These are phyloP conservation scores for Oryza australiensis DNA, from an alignment of 176 grass and related monocot species.

Conservation along the genomic window DNA sequence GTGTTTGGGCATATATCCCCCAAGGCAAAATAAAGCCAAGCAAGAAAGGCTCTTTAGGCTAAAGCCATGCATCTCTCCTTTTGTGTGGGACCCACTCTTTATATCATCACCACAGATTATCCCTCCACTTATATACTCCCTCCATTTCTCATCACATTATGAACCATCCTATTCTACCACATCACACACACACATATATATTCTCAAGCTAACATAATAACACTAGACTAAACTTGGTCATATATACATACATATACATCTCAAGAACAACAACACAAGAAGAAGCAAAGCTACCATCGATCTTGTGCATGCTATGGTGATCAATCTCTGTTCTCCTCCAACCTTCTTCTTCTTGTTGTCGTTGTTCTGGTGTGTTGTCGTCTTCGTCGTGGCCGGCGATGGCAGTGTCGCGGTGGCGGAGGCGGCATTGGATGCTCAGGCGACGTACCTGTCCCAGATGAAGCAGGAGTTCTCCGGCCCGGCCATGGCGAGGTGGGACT, in stretches of 20 bases:
- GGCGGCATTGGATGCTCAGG: conserved; percentile 48
- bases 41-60: conserved; percentile 30
- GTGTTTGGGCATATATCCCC: conserved; percentile 41
- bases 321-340: conserved; percentile 6
- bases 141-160: not conserved
- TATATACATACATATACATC: not conserved
- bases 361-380: conserved; percentile 1
- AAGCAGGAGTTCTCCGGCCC: conserved; percentile 64
- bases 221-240: not conserved
- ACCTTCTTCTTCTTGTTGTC: conserved; percentile 15
- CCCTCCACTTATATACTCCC: conserved; percentile 50
- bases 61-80: conserved; percentile 44
- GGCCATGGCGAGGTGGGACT: conserved; percentile 74
- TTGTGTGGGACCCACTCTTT: conserved; percentile 21
- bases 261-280: not conserved
- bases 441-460: conserved; percentile 58
- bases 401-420: not conserved
- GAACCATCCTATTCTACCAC: not conserved
- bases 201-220: not conserved
- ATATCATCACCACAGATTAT: conserved; percentile 55
- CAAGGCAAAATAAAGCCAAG: conserved; percentile 8
- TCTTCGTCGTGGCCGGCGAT: not conserved
- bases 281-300: not conserved
- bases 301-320: conserved; percentile 34
- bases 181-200: not conserved